Conservation (phyloP, 1,139 yeast species). For the Kodamaea suecica region DNA sequence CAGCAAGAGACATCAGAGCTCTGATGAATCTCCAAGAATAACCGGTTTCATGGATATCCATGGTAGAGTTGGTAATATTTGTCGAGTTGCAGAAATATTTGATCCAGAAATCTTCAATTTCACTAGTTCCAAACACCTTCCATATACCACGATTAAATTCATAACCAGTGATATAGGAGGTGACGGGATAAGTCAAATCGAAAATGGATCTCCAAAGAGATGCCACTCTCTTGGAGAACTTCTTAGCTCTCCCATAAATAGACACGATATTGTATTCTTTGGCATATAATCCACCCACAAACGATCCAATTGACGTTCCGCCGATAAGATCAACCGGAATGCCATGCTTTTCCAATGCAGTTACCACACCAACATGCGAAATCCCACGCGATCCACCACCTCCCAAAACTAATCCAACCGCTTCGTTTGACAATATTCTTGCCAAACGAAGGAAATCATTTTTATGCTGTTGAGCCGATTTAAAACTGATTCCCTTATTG, state of each 20-base stretch:
- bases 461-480: slow-evolving; percentile 61
- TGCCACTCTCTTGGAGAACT: slow-evolving; percentile 77
- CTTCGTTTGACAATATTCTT: slow-evolving; percentile 84
- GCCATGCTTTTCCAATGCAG: slow-evolving; percentile 89
- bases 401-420: slow-evolving; percentile 90
- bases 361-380: slow-evolving; percentile 87
- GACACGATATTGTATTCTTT: slow-evolving; percentile 88
- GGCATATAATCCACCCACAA: slow-evolving; percentile 94
- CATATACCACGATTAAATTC: slow-evolving; percentile 95
- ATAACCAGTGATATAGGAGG: slow-evolving; percentile 94
- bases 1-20: slow-evolving; percentile 96
- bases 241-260: slow-evolving; percentile 84
- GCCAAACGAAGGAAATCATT: slow-evolving; percentile 89
- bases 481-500: slow-evolving; percentile 12
- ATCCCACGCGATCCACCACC: slow-evolving; percentile 98
- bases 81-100: slow-evolving; percentile 87
- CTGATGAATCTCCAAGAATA: slow-evolving; percentile 94
- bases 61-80: slow-evolving; percentile 90
- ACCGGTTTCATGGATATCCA: slow-evolving; percentile 92
- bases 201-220: slow-evolving; percentile 81
- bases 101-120: slow-evolving; percentile 96
- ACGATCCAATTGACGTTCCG: slow-evolving; percentile 94
- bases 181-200: slow-evolving; percentile 89
- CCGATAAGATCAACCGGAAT: slow-evolving; percentile 93
- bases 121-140: slow-evolving; percentile 89